phyloP scores from a whole-genome alignment of 202 grass and related monocot genomes.

The Carex sylvatica region DNA sequence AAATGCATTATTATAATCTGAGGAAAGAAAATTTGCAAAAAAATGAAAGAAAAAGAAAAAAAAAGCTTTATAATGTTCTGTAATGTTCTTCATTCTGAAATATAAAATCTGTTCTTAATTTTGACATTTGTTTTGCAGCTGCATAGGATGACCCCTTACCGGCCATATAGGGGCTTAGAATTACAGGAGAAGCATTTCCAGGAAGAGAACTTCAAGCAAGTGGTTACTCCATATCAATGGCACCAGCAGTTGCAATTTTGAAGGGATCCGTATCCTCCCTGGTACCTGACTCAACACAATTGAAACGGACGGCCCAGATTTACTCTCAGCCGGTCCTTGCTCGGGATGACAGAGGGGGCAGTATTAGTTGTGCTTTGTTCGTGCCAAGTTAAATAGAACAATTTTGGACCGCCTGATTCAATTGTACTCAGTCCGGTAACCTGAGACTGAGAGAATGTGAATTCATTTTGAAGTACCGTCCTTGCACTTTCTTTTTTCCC shows the following conservation, averaged over 20 bases:
- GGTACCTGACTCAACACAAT: no score
- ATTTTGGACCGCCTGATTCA: no score
- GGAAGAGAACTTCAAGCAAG: slow-evolving; percentile 73
- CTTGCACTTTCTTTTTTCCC: slow-evolving; percentile 10
- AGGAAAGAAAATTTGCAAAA: not conserved
- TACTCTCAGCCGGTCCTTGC: no score
- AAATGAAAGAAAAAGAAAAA: not conserved
- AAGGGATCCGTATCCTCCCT: no score
- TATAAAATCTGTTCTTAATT: not conserved
- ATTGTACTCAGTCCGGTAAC: no score
- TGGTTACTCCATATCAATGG: slow-evolving; percentile 65
- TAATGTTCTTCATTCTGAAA: slow-evolving; percentile 7
- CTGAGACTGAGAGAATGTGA: no score
- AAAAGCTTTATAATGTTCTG: not conserved
- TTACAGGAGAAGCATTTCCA: slow-evolving; percentile 85
- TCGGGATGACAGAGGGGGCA: no score
- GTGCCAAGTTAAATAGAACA: no score
- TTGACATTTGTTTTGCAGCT: slow-evolving; percentile 34
- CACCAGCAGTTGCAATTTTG: slow-evolving; percentile 88
- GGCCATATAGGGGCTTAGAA: slow-evolving; percentile 68
- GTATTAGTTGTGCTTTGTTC: no score
- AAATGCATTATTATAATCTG: not conserved
- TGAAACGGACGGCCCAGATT: no score
- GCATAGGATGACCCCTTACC: slow-evolving; percentile 84
- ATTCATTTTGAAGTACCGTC: slow-evolving; percentile 79